Percentiles rank a stretch among this genome's conserved stretches.
Conservation (phyloP, 2,329 filamentous ascomycete genomes). For the Rutstroemia sydowiana region DNA sequence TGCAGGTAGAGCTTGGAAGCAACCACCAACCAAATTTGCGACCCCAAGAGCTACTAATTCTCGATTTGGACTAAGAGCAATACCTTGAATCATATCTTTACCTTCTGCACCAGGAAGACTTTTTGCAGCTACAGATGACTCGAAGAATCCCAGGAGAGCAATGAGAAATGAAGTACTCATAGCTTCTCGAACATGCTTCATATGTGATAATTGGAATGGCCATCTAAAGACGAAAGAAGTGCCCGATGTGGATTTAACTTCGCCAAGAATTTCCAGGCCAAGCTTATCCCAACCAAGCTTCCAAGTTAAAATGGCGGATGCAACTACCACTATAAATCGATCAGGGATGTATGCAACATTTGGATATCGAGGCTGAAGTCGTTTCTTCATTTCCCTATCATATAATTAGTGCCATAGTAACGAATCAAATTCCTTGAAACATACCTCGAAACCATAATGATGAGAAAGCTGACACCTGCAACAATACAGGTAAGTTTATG, state of each 20-base stretch:
- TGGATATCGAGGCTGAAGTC: constrained; percentile 71
- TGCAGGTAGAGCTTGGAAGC: constrained; percentile 86
- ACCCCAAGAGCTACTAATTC: constrained; percentile 88
- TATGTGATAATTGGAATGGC: constrained; percentile 69
- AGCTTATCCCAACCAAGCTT: constrained; percentile 67
- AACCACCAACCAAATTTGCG: constrained; percentile 83
- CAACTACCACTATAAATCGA: constrained; percentile 79
- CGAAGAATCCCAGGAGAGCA: constrained; percentile 93
- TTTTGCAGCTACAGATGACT: constrained; percentile 93
- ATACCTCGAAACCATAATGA: constrained; percentile 87
- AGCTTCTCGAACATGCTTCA: constrained; percentile 76
- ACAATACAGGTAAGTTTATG: constrained; percentile 73
- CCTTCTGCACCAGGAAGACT: constrained; percentile 58
- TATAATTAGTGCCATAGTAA: constrained; percentile 7
- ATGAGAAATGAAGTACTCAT: constrained; percentile 92
- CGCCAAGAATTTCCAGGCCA: constrained; percentile 77
- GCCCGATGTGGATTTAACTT: constrained; percentile 68
- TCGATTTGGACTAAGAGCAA: constrained; percentile 81
- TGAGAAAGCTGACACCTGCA: constrained; percentile 68
- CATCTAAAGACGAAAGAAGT: constrained; percentile 73
- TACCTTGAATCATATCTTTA: constrained; percentile 63
- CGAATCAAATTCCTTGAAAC: constrained; percentile 19
- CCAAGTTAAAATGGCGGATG: constrained; percentile 76
- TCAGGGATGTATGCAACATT: constrained; percentile 84
- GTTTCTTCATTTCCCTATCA: constrained; percentile 68